Base-by-base conservation (phyloP, 75 land plant species). In the Pinus albicaulis region DNA sequence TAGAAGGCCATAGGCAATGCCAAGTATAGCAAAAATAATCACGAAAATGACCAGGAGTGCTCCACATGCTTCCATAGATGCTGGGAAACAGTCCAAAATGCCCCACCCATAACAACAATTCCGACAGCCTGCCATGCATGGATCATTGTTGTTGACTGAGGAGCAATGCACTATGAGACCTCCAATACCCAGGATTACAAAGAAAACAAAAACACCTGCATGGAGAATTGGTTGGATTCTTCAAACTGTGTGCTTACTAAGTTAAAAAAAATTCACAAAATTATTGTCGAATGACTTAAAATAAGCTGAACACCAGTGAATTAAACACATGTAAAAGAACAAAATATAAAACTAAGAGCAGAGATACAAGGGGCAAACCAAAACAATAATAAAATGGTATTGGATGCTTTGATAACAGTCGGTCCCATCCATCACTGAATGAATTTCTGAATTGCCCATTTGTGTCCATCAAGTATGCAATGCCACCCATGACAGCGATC, bases 11-110 rank as follows among this genome's bases (percentile, higher is more conserved):
- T 95, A 95, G 26, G 92, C 96, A 76, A 93, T 83, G 36, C 96
- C 96, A 61, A 95, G 86, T 66, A 93, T 88, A 31, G 91, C 96
- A 88, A 95, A 95, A 28, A 95, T 81, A 41, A 92, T 74, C 22
- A 87, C 82, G 72, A 91, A 89, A 53, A 93, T 87, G 28, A 88
- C 86, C 6, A 78, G 87, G 55, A 95, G 82, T 4, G 89, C 93
- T 80, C 95, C 95, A 79, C 98, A 92, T 55, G 96, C 93, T 80
- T 95, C 98, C 87, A 91, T 85, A 12, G 98, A 95, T 59, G 96
- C 95, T 63, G 98, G 95, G 71, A 95, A 95, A 74, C 98, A 92
- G 74, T 94, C 97, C 76, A 94, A 63, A 63, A 93, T 86, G 17
- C 93, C 96, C 93, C 98, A 95, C 44, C 93, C 96, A 79, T 89